These are phyloP conservation scores for Tylopilus sp. DNA, from an alignment of 768 basidiomycete species.

Conservation along the genomic window DNA sequence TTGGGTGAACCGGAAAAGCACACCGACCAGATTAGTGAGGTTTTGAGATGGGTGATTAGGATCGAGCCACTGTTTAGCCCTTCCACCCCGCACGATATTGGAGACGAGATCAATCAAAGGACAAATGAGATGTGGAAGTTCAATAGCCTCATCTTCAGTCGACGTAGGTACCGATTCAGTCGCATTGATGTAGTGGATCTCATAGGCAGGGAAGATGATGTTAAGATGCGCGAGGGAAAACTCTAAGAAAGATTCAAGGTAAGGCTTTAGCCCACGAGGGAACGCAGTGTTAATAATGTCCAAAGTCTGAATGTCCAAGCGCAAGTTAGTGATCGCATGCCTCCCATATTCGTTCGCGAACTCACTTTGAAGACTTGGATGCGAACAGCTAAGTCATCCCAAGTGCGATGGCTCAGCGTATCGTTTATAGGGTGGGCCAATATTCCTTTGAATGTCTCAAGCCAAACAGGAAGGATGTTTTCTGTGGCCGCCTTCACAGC, in stretches of 20 bases:
- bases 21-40: slow-evolving; percentile 46
- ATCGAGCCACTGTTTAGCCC: slow-evolving; percentile 62
- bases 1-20: slow-evolving; percentile 69
- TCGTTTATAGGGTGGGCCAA: slow-evolving; percentile 64
- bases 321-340: slow-evolving; percentile 1
- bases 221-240: slow-evolving; percentile 59
- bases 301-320: slow-evolving; percentile 54
- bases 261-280: slow-evolving; percentile 62
- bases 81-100: slow-evolving; percentile 60
- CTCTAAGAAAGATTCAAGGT: slow-evolving; percentile 59
- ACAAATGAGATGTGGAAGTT: slow-evolving; percentile 72
- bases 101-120: slow-evolving; percentile 81
- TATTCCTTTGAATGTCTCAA: slow-evolving; percentile 84
- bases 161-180: slow-evolving; percentile 55
- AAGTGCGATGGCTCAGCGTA: slow-evolving; percentile 52
- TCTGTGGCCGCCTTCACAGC: slow-evolving; percentile 80
- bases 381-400: slow-evolving; percentile 80
- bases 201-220: slow-evolving; percentile 55
- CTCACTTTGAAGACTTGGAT: slow-evolving; percentile 83
- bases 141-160: slow-evolving; percentile 73
- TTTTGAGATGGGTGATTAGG: slow-evolving; percentile 33
- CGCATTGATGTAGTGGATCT: slow-evolving; percentile 56
- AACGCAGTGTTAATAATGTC: slow-evolving; percentile 80
- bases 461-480: slow-evolving; percentile 83
- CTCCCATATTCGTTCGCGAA: background rate